Evolutionary conservation across 208 protist species (phyloP), one percentile per base, ranked within the genome.

Genomic region (Trypanosoma brucei): DNA sequence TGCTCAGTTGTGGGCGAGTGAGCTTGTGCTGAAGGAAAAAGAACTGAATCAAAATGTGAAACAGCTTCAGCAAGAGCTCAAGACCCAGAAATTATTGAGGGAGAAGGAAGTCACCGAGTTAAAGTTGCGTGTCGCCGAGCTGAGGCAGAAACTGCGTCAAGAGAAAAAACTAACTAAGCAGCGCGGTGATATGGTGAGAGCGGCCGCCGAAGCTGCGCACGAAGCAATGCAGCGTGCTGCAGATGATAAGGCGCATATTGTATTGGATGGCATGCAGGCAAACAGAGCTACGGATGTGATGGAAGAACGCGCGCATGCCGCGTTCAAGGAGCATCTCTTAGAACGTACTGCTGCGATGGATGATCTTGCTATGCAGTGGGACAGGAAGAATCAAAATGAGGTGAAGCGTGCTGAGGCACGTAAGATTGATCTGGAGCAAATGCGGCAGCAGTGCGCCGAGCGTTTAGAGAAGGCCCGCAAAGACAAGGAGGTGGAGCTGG

Each of bases 1-100:
- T 37, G 90, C 88, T 30, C 84, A 94, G 72, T 80, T 71, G 49
- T 96, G 92, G 92, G 88, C 92, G 3, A 88, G 95, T 64, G 88
- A 80, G 39, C 73, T 96, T 34, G 79, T 96, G 2, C 57, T 76
- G 3, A 91, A 92, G 62, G 88, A 96, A 66, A 80, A 84, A 37
- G 92, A 94, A 57, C 69, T 94, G 31, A 96, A 96, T 69, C 84
- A 93, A 55, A 96, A 96, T 62, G 92, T 96, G 54, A 96, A 96
- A 70, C 88, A 93, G 72, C 80, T 96, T 13, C 89, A 93, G 70
- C 78, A 77, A 36, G 89, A 96, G 59, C 73, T 96, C 5, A 72
- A 83, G 45, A 69, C 71, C 4, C 87, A 95, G 74, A 80, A 83
- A 35, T 63, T 71, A 30, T 52, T 85, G 35, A 90, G 86, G 62